Evolutionary conservation across 129 eudicot genomes (phyloP).

Genomic region (Arctium lappa): DNA sequence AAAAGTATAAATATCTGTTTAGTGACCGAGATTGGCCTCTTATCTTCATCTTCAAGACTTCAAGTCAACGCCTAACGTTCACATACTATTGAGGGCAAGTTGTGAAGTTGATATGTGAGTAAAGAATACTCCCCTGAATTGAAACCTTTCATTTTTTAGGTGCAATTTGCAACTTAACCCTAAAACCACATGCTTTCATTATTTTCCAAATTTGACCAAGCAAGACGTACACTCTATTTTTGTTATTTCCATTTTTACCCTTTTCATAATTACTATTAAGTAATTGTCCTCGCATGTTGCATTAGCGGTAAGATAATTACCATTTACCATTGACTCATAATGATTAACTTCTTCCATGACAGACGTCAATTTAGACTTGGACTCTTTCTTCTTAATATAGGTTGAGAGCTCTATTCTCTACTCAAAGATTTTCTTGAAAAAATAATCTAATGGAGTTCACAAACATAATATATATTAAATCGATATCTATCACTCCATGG

Average conservation of each 20-base stretch:
- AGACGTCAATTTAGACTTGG: too few species aligned
- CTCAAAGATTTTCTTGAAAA: too few species aligned
- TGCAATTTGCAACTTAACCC: not conserved
- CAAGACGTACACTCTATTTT: not conserved
- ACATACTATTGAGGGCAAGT: not conserved
- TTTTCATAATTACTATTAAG: not conserved
- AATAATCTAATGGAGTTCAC: too few species aligned
- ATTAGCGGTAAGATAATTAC: too few species aligned
- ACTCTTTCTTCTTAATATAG: too few species aligned
- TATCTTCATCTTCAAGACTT: not conserved
- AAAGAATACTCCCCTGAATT: not conserved
- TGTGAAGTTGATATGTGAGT: not conserved
- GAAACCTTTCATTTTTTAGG: not conserved
- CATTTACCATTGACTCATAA: too few species aligned
- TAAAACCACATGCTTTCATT: not conserved
- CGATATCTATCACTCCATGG: too few species aligned
- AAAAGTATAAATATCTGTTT: too few species aligned
- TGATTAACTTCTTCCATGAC: too few species aligned
- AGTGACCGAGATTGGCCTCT: not conserved
- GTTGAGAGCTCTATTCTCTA: too few species aligned
- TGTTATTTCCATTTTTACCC: not conserved
- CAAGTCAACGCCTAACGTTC: not conserved
- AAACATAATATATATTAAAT: too few species aligned
- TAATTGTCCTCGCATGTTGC: too few species aligned
- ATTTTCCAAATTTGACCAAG: not conserved